These are phyloP conservation scores for Hordeum pubiflorum DNA, from an alignment of 202 grass and related monocot species.

Conservation along the genomic window DNA sequence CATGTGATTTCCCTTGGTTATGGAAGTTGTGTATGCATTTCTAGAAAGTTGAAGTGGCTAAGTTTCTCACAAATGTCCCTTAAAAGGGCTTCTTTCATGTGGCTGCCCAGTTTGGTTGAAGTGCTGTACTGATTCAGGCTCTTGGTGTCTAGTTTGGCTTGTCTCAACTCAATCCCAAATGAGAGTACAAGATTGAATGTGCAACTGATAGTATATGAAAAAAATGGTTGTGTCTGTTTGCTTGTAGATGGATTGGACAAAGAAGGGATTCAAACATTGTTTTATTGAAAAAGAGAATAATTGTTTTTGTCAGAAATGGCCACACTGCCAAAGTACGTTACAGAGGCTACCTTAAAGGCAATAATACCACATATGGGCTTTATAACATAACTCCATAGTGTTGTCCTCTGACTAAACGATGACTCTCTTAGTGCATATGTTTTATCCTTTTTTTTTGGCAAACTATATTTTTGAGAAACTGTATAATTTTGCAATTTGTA, in stretches of 20 bases:
- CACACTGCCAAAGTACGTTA: background rate
- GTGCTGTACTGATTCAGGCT: background rate
- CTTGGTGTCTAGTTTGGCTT: background rate
- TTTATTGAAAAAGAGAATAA: background rate
- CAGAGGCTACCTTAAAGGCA: background rate
- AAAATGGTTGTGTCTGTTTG: slow-evolving; percentile 6
- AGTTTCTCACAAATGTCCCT: background rate
- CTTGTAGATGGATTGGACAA: slow-evolving; percentile 13
- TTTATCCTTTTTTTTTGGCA: background rate
- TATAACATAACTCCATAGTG: background rate
- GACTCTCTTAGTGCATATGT: background rate
- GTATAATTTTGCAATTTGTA: background rate
- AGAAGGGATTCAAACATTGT: background rate
- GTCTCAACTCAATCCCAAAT: background rate
- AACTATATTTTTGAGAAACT: background rate
- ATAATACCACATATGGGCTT: background rate
- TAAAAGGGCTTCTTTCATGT: slow-evolving; percentile 1
- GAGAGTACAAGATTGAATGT: background rate
- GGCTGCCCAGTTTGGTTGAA: background rate
- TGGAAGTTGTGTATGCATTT: background rate
- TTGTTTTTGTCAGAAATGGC: background rate
- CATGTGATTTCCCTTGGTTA: background rate
- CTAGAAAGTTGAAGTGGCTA: background rate
- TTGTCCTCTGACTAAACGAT: background rate
- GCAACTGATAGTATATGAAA: background rate